Base-by-base conservation (phyloP, 768 basidiomycete species). In the Dioszegia hungarica region DNA sequence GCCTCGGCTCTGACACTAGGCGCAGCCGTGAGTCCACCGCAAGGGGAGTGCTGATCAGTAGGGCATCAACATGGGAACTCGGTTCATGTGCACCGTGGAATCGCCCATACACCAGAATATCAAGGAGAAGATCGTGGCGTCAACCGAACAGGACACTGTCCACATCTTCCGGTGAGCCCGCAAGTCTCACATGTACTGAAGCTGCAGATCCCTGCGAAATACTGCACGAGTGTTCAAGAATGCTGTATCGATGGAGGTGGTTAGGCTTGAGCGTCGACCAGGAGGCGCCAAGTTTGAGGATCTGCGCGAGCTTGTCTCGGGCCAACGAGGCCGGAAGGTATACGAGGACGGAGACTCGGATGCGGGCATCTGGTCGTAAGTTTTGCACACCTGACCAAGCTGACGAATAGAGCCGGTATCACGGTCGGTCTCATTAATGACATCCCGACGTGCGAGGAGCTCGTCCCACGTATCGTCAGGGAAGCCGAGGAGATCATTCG, bases 31-130 rank as follows among this genome's bases (percentile, higher is more conserved):
- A 74, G 86, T 81, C 31, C n/a, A 34, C 22, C 29, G 15, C 33
- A 12, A 6, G 5, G 10, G 5, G 27, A n/a, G 31, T 6, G 20
- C 48, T 38, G 31, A 49, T 38, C n/a, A 17, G 29, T 38, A 89
- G 85, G 92, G 90, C 40, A 80, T 87, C 12, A 94, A 92, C 68
- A 89, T 91, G 87, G 92, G 88, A 12, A 92, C 91, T 9, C 83
- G 90, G 5, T 93, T 95, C 79, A 87, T 94, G 89, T 88, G 87
- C 74, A 93, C 90, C 1, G 83, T 85, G 11, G 91, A 95, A 75
- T 88, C 88, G 53, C 85, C 88, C 14, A 89, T 92, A 53, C 92
- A 94, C 74, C 82, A 87, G 58, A 87, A 84, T 60, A 89, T 97
- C 81, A 95, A 97, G 74, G 81, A 91, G 51, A 87, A 83, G 75